Base-by-base conservation (phyloP, 495 filamentous ascomycete species). In the Penicillium waksmanii region DNA sequence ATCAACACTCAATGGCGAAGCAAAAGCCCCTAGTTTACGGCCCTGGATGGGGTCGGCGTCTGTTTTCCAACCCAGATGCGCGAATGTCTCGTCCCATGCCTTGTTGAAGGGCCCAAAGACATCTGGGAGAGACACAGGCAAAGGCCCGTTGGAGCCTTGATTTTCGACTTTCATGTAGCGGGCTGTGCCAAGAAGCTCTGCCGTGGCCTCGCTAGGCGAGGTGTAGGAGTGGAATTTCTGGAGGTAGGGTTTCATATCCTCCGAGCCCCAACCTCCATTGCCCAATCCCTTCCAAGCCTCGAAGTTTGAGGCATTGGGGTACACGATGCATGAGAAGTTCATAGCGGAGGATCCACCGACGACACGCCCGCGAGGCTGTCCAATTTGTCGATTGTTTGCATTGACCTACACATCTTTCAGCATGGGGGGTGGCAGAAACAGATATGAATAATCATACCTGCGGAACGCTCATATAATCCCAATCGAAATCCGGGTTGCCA, bases 301-400 rank as follows among this genome's bases (percentile, higher is more conserved):
- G 17, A 84, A 68, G 38, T 72, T 68, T 2, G 64, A 68, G 11
- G 61, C 60, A 5, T 72, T 73, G 10, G 66, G 69, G 17, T 64
- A 66, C 31, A 69, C 53, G 19, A 67, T 40, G 13, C 62, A 57
- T 11, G 60, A 56, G 23, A 64, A 61, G 38, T 86, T 87, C 57
- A 88, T 71, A 2, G 74, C 80, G 15, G 79, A 83, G 13, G 80
- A 81, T 8, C 85, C 86, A 9, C 85, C 86, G 2, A 86, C 68
- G 34, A 78, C 73, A 53, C 81, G 82, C 25, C 83, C 84, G 6
- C 80, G 80, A 12, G 76, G 61, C 51, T 75, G 69, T 2, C 44
- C 58, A 23, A 72, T 63, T 44, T 56, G 55, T 5, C 66, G 64
- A 27, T 63, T 64, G n/a, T 74, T 67, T 6, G 59, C 55, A 53